phyloP scores from a whole-genome alignment of 1,284 basidiomycete species.

The Bjerkandera adusta region DNA sequence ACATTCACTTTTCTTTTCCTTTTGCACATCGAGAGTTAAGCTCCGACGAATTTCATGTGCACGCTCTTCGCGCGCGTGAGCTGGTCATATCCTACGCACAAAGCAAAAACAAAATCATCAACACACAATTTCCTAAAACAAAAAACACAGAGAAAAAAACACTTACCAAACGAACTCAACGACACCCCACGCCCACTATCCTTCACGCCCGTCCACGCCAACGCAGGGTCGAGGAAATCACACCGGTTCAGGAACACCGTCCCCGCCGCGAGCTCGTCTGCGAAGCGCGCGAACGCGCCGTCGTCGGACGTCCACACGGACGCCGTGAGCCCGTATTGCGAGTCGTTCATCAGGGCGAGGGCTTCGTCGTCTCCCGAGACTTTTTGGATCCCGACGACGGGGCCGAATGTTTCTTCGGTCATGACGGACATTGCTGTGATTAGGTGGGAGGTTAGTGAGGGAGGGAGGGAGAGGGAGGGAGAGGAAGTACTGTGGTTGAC shows the following conservation, averaged over 20 bases:
- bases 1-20: too few species aligned
- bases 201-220: conserved; percentile 95
- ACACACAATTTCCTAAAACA: not conserved
- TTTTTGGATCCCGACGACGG: conserved; percentile 89
- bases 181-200: conserved; percentile 89
- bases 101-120: not conserved
- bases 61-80: conserved; percentile 75
- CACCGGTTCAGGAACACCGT: conserved; percentile 93
- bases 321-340: conserved; percentile 91
- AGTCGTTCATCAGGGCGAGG: conserved; percentile 91
- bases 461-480: conserved; percentile 5
- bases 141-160: not conserved
- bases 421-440: conserved; percentile 85
- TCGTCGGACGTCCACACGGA: conserved; percentile 89
- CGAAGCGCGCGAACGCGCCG: conserved; percentile 67
- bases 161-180: conserved; percentile 83
- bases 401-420: conserved; percentile 90
- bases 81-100: conserved; percentile 77
- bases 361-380: conserved; percentile 85
- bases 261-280: conserved; percentile 79
- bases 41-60: conserved; percentile 80
- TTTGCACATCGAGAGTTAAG: too few species aligned
- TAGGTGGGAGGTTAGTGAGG: not conserved
- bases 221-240: conserved; percentile 87
- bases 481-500: conserved; percentile 78